These are phyloP conservation scores for Xerocomus brunneocitrinus DNA, from an alignment of 768 basidiomycete species.

Conservation along the genomic window DNA sequence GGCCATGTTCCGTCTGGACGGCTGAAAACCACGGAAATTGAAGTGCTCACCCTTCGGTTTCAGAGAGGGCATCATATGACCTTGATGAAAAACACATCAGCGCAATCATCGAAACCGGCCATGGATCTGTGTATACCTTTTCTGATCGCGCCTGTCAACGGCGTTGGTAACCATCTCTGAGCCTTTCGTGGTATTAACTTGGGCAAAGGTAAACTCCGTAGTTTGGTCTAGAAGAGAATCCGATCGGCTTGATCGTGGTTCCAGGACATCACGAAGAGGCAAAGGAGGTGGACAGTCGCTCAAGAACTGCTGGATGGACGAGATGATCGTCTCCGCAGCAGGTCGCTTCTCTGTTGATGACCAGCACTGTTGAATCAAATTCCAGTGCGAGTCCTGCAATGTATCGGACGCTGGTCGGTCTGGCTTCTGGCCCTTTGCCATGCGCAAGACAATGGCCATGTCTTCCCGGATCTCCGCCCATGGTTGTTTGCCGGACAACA, in stretches of 20 bases:
- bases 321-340: neutral
- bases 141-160: no score
- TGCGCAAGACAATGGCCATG: neutral
- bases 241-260: neutral
- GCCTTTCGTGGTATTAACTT: neutral
- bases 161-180: no score
- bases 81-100: no score
- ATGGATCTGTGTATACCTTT: no score
- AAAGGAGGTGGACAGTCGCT: neutral
- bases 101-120: no score
- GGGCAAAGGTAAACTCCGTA: neutral
- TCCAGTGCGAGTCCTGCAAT: neutral
- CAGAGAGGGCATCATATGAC: no score
- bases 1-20: no score
- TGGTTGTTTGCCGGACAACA: neutral
- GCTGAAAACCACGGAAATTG: no score
- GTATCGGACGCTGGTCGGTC: neutral
- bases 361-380: neutral
- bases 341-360: neutral
- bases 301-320: neutral
- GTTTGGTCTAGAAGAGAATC: neutral
- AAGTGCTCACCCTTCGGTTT: no score
- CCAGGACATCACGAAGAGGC: neutral
- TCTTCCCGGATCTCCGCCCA: neutral
- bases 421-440: neutral